Conservation (phyloP, 768 basidiomycete genomes). For the Fistulinella prunicolor region DNA sequence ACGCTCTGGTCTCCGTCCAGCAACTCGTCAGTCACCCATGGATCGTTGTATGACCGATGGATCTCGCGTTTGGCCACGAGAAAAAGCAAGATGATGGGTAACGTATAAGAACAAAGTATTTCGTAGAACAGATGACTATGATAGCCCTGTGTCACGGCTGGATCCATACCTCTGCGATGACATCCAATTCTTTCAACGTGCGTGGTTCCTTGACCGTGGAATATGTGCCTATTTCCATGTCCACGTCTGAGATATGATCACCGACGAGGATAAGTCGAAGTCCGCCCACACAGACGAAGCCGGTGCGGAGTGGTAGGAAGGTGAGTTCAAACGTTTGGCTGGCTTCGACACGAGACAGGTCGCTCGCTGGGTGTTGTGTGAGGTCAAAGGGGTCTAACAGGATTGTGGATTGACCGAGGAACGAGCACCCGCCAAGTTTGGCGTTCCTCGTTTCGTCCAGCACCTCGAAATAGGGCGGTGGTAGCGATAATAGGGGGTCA, state of each 20-base stretch:
- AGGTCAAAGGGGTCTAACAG: slow-evolving; percentile 45
- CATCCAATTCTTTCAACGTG: slow-evolving; percentile 67
- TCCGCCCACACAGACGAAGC: slow-evolving; percentile 66
- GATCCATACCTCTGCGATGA: slow-evolving; percentile 72
- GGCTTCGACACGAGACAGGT: slow-evolving; percentile 33
- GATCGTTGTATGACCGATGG: slow-evolving; percentile 41
- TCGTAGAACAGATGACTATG: slow-evolving; percentile 11
- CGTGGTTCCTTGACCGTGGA: slow-evolving; percentile 37
- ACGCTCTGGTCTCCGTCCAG: slow-evolving; percentile 87
- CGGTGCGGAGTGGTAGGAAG: slow-evolving; percentile 55
- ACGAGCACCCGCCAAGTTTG: slow-evolving; percentile 35
- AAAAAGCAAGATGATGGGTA: slow-evolving; percentile 1
- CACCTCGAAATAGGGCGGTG: slow-evolving; percentile 47
- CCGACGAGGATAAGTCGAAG: slow-evolving; percentile 64
- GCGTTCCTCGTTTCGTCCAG: slow-evolving; percentile 34
- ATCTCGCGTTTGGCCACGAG: background rate
- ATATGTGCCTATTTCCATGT: slow-evolving; percentile 23
- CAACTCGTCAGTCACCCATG: slow-evolving; percentile 89
- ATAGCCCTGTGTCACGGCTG: slow-evolving; percentile 25
- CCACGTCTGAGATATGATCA: slow-evolving; percentile 46
- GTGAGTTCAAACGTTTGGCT: slow-evolving; percentile 61
- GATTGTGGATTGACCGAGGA: slow-evolving; percentile 52
- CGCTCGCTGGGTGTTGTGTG: slow-evolving; percentile 6
- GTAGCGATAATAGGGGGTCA: slow-evolving; percentile 30
- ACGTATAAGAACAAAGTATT: slow-evolving; percentile 1